Conservation (phyloP, 306 rosid genomes). For the Gastrolobium villosum region DNA sequence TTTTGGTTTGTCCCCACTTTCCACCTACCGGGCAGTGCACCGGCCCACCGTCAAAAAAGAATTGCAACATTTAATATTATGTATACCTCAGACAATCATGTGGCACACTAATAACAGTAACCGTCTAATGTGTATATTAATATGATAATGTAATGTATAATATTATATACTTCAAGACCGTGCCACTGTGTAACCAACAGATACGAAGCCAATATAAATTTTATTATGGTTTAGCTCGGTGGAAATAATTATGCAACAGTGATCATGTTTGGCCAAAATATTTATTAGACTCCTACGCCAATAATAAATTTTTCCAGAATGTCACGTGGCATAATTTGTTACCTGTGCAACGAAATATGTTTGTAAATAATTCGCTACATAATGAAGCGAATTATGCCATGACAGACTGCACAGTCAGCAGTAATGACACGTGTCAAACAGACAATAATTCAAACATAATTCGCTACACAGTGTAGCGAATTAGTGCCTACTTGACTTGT, state of each 20-base stretch:
- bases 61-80: constrained; percentile 26
- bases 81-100: constrained; percentile 39
- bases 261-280: too few relatives aligned
- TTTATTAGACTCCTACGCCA: too few relatives aligned
- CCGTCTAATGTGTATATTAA: constrained; percentile 50
- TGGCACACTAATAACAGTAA: constrained; percentile 47
- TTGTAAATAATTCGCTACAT: too few relatives aligned
- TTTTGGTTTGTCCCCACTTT: constrained; percentile 45
- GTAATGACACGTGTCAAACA: too few relatives aligned
- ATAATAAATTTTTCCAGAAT: too few relatives aligned
- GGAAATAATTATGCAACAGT: constrained; percentile 6
- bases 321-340: too few relatives aligned
- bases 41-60: constrained; percentile 35
- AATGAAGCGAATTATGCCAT: too few relatives aligned
- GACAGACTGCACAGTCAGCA: too few relatives aligned
- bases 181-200: constrained; percentile 2
- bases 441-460: too few relatives aligned
- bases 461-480: too few relatives aligned
- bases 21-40: constrained; percentile 43
- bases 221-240: constrained; percentile 3
- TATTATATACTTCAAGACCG: constrained; percentile 22
- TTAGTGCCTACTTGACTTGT: too few relatives aligned
- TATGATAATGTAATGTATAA: constrained; percentile 9
- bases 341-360: too few relatives aligned
- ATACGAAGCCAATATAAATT: constrained; percentile 24